Conservation (phyloP, 306 rosid species). For the Quercus rubra region DNA sequence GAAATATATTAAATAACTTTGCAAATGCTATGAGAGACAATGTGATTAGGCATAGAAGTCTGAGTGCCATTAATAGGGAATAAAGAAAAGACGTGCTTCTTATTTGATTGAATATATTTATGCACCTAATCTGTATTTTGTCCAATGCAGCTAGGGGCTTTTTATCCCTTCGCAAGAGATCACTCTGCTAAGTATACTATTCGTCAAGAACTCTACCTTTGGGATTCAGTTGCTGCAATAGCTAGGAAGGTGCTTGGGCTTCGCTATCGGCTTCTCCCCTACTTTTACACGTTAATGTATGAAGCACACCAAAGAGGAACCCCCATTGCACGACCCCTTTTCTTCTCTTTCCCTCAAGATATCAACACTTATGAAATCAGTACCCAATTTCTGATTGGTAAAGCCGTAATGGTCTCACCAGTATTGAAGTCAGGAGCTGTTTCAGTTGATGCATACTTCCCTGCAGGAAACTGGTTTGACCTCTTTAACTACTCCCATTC, state of each 20-base stretch:
- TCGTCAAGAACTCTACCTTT: conserved; percentile 81
- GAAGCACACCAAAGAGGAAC: conserved; percentile 69
- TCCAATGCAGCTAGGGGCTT: conserved; percentile 71
- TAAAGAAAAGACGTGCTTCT: neutral
- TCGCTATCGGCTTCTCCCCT: conserved; percentile 79
- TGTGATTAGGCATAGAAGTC: neutral
- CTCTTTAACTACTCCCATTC: conserved; percentile 66
- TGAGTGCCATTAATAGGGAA: neutral
- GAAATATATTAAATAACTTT: neutral
- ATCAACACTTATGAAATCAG: conserved; percentile 50
- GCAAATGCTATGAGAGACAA: neutral
- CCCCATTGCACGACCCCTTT: conserved; percentile 82
- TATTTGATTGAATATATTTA: neutral
- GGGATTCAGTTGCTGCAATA: conserved; percentile 81
- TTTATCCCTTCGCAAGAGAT: conserved; percentile 89
- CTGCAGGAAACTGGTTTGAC: conserved; percentile 86
- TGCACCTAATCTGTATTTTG: neutral
- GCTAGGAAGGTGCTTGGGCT: conserved; percentile 81
- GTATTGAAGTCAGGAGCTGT: conserved; percentile 49
- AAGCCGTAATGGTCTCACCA: conserved; percentile 75
- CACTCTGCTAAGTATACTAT: conserved; percentile 44
- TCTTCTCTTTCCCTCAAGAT: conserved; percentile 90
- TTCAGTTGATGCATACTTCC: conserved; percentile 77
- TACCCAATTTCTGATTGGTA: conserved; percentile 74
- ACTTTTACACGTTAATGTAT: conserved; percentile 75